phyloP scores from a whole-genome alignment of 768 basidiomycete genomes.

The Gloeophyllum trabeum region DNA sequence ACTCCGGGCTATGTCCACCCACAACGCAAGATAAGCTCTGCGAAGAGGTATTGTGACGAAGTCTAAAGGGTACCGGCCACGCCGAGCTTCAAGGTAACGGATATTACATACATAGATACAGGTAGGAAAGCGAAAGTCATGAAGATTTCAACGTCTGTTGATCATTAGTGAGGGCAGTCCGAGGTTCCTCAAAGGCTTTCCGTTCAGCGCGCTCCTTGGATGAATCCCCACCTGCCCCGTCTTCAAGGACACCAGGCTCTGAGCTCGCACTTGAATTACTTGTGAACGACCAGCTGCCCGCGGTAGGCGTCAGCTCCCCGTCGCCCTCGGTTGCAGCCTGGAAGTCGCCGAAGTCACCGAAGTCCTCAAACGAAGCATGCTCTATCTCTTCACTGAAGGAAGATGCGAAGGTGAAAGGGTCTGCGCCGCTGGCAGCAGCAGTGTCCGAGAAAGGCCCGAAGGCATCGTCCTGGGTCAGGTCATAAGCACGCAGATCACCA shows the following conservation, averaged over 20 bases:
- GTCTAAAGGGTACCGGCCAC: no score
- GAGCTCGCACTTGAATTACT: constrained; percentile 15
- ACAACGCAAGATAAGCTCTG: no score
- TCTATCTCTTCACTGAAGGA: constrained; percentile 53
- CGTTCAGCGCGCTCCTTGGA: background rate
- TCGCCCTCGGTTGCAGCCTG: constrained; percentile 33
- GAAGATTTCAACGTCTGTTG: no score
- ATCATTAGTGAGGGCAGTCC: background rate
- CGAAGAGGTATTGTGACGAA: no score
- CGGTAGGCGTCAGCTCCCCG: constrained; percentile 48
- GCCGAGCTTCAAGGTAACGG: no score
- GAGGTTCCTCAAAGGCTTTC: background rate
- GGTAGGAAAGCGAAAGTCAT: no score
- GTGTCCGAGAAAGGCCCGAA: constrained; percentile 78
- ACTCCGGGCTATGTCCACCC: no score
- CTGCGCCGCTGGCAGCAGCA: constrained; percentile 30
- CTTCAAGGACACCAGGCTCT: background rate
- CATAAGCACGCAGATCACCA: constrained; percentile 1
- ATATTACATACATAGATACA: no score
- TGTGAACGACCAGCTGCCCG: constrained; percentile 64
- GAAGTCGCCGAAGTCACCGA: constrained; percentile 68
- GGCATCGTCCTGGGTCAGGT: constrained; percentile 34
- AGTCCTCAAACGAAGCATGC: constrained; percentile 54
- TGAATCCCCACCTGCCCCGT: background rate
- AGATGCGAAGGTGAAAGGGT: constrained; percentile 41